Base-by-base conservation (phyloP, 345 rosid genomes). In the Lenwebbia sp. region DNA sequence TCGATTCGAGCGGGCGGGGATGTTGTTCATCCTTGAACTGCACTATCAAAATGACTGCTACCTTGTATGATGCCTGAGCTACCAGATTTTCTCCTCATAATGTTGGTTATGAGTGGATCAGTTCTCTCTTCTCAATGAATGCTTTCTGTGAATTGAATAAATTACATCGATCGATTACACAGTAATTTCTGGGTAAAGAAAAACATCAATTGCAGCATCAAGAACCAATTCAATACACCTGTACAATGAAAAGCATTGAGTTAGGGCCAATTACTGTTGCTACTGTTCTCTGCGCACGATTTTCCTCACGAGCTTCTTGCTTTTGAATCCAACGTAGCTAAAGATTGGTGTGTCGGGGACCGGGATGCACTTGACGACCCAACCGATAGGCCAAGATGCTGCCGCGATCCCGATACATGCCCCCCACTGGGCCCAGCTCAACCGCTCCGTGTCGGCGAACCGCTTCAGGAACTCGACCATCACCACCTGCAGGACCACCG, bases 61-160 rank as follows among this genome's bases (percentile, higher is more conserved):
- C 90, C 76, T 96, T 97, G 74, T 93, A 93, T 22, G 94, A 82
- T 5, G 98, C 91, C 70, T 94, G 98, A 82, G 95, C 92, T 7
- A 92, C 33, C 5, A 91, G 87, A 85, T 94, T 95, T 95, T 89
- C 95, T 93, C 98, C 99, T 93, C 95, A 94, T 95, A 83, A 91
- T 37, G 84, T 94, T 94, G 12, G 94, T 91, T 86, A 96, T 93
- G 41, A 94, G 92, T 11, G 97, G 97, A 23, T 88, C 94, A 58
- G 0, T 21, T 7, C 65, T 57, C n/a, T 26, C 26, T 57, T 57
- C 30, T 57, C 65, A 57, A 57, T 57, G 33, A 57, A 26, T 5
- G 30, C 65, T 57, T 57, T 57, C 30, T 57, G 26, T 28, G 10
- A 60, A 60, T 60, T 60, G 74, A 60, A n/a, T 6, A 28, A 13